phyloP scores from a whole-genome alignment of 169 alveolate genomes.

The Plasmodium gallinaceum region DNA sequence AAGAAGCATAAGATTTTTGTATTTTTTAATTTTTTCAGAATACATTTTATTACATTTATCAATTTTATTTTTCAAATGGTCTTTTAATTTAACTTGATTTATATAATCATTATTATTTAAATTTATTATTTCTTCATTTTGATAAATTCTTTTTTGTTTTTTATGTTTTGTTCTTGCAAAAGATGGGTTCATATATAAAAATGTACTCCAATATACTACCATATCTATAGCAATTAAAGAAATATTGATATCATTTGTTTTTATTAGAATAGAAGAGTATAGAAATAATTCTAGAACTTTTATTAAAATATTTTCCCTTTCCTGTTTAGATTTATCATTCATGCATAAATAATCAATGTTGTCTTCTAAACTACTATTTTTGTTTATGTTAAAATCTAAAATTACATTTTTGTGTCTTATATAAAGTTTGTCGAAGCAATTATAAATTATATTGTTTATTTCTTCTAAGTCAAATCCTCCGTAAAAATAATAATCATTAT shows the following conservation, averaged over 20 bases:
- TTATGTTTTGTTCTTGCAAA: not conserved
- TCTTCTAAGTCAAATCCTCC: slow-evolving; percentile 58
- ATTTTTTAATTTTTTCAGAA: slow-evolving; percentile 40
- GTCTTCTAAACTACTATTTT: not conserved
- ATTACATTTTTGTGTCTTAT: slow-evolving; percentile 6
- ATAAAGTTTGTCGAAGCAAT: slow-evolving; percentile 28
- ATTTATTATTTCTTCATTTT: not conserved
- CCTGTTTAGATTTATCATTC: slow-evolving; percentile 5
- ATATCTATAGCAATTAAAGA: slow-evolving; percentile 48
- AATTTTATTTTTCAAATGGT: slow-evolving; percentile 35
- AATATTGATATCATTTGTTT: slow-evolving; percentile 40
- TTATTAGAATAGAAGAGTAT: slow-evolving; percentile 30
- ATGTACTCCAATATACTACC: slow-evolving; percentile 46
- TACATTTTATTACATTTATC: slow-evolving; percentile 45
- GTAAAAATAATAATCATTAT: slow-evolving; percentile 51
- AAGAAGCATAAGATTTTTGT: slow-evolving; percentile 34
- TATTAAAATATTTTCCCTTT: slow-evolving; percentile 19
- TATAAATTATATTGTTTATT: slow-evolving; percentile 7
- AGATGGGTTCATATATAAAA: slow-evolving; percentile 26
- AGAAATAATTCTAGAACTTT: slow-evolving; percentile 34
- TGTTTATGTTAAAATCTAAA: slow-evolving; percentile 11
- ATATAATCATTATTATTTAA: slow-evolving; percentile 18
- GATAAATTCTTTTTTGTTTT: not conserved
- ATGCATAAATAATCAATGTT: slow-evolving; percentile 7
- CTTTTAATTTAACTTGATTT: slow-evolving; percentile 33